Evolutionary conservation across 441 rosid genomes (phyloP).

Genomic region (Dalechampia spathulata): DNA sequence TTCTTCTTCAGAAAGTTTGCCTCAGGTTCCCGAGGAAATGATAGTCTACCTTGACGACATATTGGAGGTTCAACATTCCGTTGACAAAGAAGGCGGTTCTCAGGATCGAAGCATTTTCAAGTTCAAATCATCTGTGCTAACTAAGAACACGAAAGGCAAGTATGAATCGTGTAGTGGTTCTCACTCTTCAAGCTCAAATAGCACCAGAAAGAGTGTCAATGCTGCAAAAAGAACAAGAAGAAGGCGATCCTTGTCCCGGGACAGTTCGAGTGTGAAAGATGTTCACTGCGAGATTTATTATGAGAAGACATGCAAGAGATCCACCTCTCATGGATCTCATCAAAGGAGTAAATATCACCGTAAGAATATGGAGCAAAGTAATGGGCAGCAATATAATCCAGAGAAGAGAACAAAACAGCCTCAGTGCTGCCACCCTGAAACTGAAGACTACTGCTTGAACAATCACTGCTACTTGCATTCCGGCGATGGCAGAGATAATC

Average conservation of each 20-base stretch:
- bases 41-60: conserved; percentile 46
- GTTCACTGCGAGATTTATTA: conserved; percentile 35
- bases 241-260: conserved; percentile 29
- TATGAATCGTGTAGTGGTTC: conserved; percentile 22
- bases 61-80: conserved; percentile 40
- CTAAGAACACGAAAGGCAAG: not conserved
- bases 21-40: conserved; percentile 24
- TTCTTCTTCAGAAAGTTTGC: conserved; percentile 36
- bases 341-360: conserved; percentile 20
- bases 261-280: conserved; percentile 27
- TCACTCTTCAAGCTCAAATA: conserved; percentile 18
- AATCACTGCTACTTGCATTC: conserved; percentile 17
- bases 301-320: conserved; percentile 21
- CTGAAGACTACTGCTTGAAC: conserved; percentile 23
- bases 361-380: conserved; percentile 8
- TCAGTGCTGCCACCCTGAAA: conserved; percentile 10
- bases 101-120: conserved; percentile 61
- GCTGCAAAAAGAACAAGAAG: conserved; percentile 26
- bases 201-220: conserved; percentile 17
- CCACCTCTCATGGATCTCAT: conserved; percentile 15
- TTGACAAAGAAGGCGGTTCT: conserved; percentile 16
- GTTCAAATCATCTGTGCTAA: conserved; percentile 32
- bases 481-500: conserved; percentile 11
- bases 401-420: conserved; percentile 13
- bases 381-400: not conserved